Evolutionary conservation across 805 yeast species (phyloP), one percentile per base, ranked within the genome.

Genomic region (Brettanomyces sp.): DNA sequence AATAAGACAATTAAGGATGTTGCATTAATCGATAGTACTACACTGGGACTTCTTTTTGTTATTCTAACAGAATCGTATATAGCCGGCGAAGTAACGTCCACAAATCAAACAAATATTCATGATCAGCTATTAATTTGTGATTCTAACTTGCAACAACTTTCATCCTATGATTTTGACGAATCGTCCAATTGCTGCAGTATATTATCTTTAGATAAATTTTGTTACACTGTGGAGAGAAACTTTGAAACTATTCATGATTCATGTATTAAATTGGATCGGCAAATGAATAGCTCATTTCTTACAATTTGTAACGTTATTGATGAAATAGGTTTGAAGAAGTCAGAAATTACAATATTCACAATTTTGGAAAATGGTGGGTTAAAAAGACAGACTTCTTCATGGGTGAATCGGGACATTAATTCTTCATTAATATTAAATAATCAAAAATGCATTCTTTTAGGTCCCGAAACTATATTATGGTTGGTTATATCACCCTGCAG

Each of bases 111-210:
- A n/a, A 39, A 35, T 1, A 21, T 41, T 7, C 33, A 30, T 5
- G 22, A 47, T 22, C 41, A 36, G 13, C 6, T 45, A 11, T 42
- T 41, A 12, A 25, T 49, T 4, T 48, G 44, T 35, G 46, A 46
- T 23, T 22, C 45, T 5, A 34, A 42, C 30, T 34, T 46, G 28
- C 37, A 41, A 4, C 25, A 25, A 22, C n/a, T 50, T 6, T 39
- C 52, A 0, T 14, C 45, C 3, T 51, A 51, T 42, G 50, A 52
- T 40, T 52, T 57, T 39, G 56, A 54, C 18, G 38, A 45, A 2
- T 49, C 51, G 21, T 41, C 36, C 3, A 45, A 18, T 33, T 54
- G 50, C 6, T 49, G 39, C 21, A 47, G 47, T 41, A 28, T 56
- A 14, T 8, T 47, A 1, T 34, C 45, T 6, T 21, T 46, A 7